Percentiles rank a stretch among this genome's conserved stretches.
These are phyloP conservation scores for Penicillium daleae DNA, from an alignment of 495 filamentous ascomycete species.

Conservation along the genomic window DNA sequence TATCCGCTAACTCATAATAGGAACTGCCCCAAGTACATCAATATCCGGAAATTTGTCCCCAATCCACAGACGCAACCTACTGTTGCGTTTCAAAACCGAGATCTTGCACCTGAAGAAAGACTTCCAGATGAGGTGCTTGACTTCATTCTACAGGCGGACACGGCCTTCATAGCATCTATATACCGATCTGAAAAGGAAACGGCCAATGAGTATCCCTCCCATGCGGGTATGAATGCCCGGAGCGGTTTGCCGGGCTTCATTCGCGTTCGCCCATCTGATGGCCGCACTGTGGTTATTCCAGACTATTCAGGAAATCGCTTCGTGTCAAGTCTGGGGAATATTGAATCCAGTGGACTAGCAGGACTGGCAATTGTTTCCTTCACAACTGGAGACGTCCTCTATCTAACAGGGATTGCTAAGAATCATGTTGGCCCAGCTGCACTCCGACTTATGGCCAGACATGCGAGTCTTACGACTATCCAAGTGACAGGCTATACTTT, in stretches of 20 bases:
- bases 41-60: constrained; percentile 21
- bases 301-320: constrained; percentile 27
- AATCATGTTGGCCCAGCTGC: constrained; percentile 18
- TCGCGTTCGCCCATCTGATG: constrained; percentile 23
- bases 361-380: constrained; percentile 25
- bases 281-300: constrained; percentile 23
- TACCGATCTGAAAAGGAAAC: constrained; percentile 7
- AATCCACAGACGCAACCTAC: constrained; percentile 13
- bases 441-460: constrained; percentile 20
- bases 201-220: constrained; percentile 6
- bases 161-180: constrained; percentile 17
- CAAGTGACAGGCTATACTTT: constrained; percentile 22
- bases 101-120: constrained; percentile 4
- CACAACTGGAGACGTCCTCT: constrained; percentile 23
- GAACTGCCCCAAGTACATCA: constrained; percentile 32
- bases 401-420: constrained; percentile 22
- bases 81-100: background rate
- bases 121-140: constrained; percentile 23
- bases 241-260: constrained; percentile 24
- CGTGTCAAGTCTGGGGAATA: constrained; percentile 24
- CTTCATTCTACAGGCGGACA: constrained; percentile 22
- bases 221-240: constrained; percentile 27
- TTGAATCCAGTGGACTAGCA: constrained; percentile 19
- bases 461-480: constrained; percentile 18
- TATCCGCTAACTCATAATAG: background rate